These are phyloP conservation scores for Rhodosporidiobolus sp. DNA, from an alignment of 768 basidiomycete genomes.

Conservation along the genomic window DNA sequence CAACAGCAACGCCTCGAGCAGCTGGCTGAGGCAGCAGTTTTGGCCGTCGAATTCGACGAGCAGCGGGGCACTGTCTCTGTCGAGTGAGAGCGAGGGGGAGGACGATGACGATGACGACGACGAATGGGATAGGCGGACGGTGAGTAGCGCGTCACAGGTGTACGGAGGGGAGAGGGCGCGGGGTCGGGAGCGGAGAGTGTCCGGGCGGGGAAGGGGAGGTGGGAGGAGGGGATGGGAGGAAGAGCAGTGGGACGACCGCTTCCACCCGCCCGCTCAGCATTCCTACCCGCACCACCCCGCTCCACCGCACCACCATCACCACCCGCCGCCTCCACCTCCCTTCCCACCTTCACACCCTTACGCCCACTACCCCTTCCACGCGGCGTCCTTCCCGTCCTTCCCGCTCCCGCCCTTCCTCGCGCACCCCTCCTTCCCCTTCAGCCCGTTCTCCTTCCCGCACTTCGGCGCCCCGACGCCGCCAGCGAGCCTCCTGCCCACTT, in stretches of 20 bases:
- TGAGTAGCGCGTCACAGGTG: not conserved
- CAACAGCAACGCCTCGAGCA: not conserved
- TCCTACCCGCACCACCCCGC: not conserved
- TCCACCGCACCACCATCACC: not conserved
- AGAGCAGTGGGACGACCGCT: not conserved
- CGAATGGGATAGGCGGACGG: slow-evolving; percentile 5
- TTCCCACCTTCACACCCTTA: not conserved
- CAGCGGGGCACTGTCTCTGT: not conserved
- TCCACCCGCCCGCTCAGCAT: not conserved
- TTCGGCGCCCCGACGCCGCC: not conserved
- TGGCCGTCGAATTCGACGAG: not conserved
- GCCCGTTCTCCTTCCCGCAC: not conserved
- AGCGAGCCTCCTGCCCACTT: too few species aligned
- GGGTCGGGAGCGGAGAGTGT: too few species aligned
- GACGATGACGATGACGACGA: not conserved
- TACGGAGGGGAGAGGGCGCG: too few species aligned
- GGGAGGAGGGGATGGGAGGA: too few species aligned
- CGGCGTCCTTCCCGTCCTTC: not conserved
- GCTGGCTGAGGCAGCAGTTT: not conserved
- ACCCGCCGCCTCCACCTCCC: not conserved
- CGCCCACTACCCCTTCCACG: not conserved
- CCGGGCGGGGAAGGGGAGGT: too few species aligned
- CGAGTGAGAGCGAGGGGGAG: not conserved
- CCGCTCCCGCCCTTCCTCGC: not conserved
- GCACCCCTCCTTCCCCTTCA: not conserved